Evolutionary conservation across 2,329 filamentous ascomycete species (phyloP).

Genomic region (Cordyceps cateniannulata): DNA sequence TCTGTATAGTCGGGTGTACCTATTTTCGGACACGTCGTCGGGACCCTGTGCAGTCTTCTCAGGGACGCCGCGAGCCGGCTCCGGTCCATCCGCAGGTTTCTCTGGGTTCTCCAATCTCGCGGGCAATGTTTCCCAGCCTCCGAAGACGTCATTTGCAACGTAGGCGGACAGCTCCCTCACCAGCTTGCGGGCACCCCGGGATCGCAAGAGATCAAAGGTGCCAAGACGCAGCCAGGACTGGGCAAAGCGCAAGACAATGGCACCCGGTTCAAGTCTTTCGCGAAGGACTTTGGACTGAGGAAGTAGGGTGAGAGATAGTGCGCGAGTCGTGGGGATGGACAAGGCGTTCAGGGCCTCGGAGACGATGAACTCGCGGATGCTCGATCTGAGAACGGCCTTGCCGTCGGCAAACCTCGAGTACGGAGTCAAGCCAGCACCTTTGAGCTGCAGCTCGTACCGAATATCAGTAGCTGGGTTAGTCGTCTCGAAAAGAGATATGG

Average conservation of each 20-base stretch:
- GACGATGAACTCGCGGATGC: constrained; percentile 89
- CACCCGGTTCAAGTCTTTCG: constrained; percentile 80
- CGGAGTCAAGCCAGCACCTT: constrained; percentile 87
- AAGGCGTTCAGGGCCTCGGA: constrained; percentile 85
- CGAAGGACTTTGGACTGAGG: constrained; percentile 67
- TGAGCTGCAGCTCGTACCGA: constrained; percentile 87
- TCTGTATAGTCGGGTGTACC: constrained; percentile 80
- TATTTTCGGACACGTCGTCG: constrained; percentile 66
- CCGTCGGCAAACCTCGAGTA: constrained; percentile 97
- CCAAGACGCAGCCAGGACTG: constrained; percentile 88
- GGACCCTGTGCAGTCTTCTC: constrained; percentile 60
- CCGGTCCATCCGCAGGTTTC: constrained; percentile 35
- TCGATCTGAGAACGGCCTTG: constrained; percentile 85
- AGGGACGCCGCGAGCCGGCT: constrained; percentile 45
- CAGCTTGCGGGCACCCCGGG: constrained; percentile 69
- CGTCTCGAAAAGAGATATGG: constrained; percentile 88
- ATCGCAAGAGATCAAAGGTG: constrained; percentile 89
- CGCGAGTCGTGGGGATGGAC: constrained; percentile 78
- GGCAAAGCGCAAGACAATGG: constrained; percentile 87
- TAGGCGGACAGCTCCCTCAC: constrained; percentile 74
- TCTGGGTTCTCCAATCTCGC: constrained; percentile 48
- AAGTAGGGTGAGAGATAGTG: constrained; percentile 72
- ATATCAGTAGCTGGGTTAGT: constrained; percentile 65
- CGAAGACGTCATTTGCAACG: constrained; percentile 78
- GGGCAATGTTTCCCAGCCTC: constrained; percentile 80